Conservation (phyloP, 139 green algal species). For the Closterium sp. region DNA sequence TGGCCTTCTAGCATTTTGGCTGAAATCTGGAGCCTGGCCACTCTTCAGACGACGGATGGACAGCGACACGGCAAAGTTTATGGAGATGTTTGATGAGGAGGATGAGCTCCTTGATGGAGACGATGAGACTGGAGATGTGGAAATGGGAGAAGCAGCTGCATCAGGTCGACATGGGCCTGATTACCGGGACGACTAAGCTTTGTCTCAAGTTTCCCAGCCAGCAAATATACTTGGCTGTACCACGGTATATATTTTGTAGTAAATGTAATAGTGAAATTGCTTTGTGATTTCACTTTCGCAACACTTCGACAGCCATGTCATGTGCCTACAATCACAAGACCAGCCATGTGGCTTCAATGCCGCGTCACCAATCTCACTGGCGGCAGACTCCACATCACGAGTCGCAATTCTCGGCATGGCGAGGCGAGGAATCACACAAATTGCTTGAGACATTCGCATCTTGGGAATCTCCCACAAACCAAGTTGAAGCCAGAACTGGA, state of each 20-base stretch:
- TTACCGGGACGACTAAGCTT: neutral
- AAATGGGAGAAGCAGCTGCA: neutral
- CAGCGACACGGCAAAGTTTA: conserved; percentile 23
- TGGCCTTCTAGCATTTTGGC: neutral
- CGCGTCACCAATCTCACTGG: neutral
- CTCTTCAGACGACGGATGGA: conserved; percentile 2
- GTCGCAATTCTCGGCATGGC: neutral
- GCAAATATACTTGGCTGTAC: neutral
- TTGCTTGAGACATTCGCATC: neutral
- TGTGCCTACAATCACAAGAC: neutral
- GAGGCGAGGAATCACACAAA: neutral
- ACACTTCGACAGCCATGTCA: neutral
- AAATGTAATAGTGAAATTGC: too few species aligned
- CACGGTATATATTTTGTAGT: too few species aligned
- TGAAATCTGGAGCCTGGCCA: neutral
- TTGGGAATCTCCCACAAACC: neutral
- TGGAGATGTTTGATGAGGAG: conserved; percentile 33
- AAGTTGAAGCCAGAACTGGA: neutral
- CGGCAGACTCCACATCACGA: neutral
- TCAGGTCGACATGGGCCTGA: neutral
- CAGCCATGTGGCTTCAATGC: neutral
- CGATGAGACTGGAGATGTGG: neutral
- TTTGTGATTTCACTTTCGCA: too few species aligned
- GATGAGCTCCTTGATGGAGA: conserved; percentile 3
- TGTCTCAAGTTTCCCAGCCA: neutral